Evolutionary conservation across 768 basidiomycete genomes (phyloP).

Genomic region (Guyanaporus albipodus): DNA sequence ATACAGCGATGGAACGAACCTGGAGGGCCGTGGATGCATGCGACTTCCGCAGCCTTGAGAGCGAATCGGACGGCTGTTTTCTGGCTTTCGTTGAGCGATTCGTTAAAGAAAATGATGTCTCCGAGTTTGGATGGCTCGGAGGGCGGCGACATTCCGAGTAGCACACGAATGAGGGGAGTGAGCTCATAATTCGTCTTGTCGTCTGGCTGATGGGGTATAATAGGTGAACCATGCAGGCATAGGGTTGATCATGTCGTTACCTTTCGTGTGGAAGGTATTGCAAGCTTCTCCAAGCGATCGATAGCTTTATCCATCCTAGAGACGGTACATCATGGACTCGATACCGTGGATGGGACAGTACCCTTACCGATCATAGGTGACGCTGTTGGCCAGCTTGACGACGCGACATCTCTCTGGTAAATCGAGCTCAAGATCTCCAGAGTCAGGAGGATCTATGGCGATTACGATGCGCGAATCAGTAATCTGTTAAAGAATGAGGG

Average conservation of each 20-base stretch:
- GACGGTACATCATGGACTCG: not conserved
- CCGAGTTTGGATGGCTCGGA: constrained; percentile 36
- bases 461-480: constrained; percentile 79
- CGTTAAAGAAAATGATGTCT: constrained; percentile 66
- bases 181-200: constrained; percentile 42
- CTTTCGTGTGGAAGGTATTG: constrained; percentile 26
- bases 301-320: constrained; percentile 84
- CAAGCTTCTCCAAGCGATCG: constrained; percentile 54
- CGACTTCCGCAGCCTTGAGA: constrained; percentile 76
- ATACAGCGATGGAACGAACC: constrained; percentile 39
- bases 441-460: constrained; percentile 65
- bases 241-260: constrained; percentile 7
- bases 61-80: constrained; percentile 79
- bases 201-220: constrained; percentile 26
- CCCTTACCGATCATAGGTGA: constrained; percentile 79
- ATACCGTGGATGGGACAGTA: not conserved
- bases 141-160: constrained; percentile 61
- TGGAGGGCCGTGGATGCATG: constrained; percentile 97
- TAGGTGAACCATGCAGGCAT: not conserved
- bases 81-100: constrained; percentile 77
- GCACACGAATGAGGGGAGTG: constrained; percentile 56
- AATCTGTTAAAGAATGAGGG: constrained; percentile 43
- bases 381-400: constrained; percentile 87
- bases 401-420: constrained; percentile 82
- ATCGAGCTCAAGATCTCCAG: constrained; percentile 61